phyloP scores from a whole-genome alignment of 495 filamentous ascomycete genomes.

The Viridothelium virens region DNA sequence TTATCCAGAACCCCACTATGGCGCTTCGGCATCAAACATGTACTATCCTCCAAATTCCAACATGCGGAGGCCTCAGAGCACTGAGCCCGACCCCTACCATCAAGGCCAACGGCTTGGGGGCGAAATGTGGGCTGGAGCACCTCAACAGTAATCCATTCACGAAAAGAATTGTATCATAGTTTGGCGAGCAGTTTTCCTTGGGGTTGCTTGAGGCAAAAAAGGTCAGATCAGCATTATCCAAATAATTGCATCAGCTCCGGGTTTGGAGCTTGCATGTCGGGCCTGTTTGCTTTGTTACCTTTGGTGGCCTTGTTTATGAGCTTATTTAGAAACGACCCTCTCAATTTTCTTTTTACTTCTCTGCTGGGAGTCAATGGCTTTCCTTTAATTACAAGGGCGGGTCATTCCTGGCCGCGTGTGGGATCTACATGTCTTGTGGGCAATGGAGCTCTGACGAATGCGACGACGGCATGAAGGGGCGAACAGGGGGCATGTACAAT shows the following conservation, averaged over 20 bases:
- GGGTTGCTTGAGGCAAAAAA: slow-evolving; percentile 4
- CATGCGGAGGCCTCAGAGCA: slow-evolving; percentile 36
- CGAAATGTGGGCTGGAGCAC: slow-evolving; percentile 28
- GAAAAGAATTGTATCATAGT: slow-evolving; percentile 1
- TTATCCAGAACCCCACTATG: slow-evolving; percentile 35
- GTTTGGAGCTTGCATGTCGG: background rate
- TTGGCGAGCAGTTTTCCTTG: background rate
- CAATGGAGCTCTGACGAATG: slow-evolving; percentile 11
- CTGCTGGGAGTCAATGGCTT: background rate
- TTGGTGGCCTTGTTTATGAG: background rate
- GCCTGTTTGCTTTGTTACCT: background rate
- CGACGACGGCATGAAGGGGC: slow-evolving; percentile 6
- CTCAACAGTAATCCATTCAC: background rate
- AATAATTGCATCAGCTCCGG: slow-evolving; percentile 7
- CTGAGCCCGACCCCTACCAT: slow-evolving; percentile 36
- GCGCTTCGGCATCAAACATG: slow-evolving; percentile 23
- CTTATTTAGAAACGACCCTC: background rate
- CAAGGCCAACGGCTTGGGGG: slow-evolving; percentile 27
- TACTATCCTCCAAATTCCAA: slow-evolving; percentile 33
- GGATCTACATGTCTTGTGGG: background rate
- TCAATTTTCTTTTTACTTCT: background rate
- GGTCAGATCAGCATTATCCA: background rate
- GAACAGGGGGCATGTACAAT: slow-evolving; percentile 7
- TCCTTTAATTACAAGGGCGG: background rate
- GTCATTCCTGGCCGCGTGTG: background rate